A percentile compares a stretch with the other conserved stretches of the same genome.
phyloP scores from a whole-genome alignment of 352 stramenopile genomes.

The Blastocystis sp. region DNA sequence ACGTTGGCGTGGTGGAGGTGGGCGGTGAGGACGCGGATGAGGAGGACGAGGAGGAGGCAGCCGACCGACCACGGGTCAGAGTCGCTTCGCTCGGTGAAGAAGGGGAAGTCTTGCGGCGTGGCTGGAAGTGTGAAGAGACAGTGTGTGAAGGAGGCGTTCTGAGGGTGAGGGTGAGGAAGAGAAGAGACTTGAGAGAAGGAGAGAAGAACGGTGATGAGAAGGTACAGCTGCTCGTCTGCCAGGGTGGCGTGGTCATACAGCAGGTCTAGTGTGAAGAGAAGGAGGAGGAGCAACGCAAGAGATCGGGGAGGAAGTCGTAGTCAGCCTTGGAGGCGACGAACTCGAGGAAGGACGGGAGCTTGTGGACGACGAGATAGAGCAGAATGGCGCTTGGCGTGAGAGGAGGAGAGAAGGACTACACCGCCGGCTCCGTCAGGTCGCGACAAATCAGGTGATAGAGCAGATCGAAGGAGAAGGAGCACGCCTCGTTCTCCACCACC shows the following conservation, averaged over 20 bases:
- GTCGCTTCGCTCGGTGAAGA: constrained; percentile 38
- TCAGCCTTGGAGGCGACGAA: constrained; percentile 33
- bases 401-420: not conserved
- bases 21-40: constrained; percentile 15
- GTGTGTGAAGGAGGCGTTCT: constrained; percentile 33
- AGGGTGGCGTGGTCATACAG: not conserved
- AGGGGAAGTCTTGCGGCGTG: not conserved
- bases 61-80: constrained; percentile 13
- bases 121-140: constrained; percentile 30
- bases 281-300: not conserved
- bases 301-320: constrained; percentile 19
- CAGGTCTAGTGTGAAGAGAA: not conserved
- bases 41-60: constrained; percentile 10
- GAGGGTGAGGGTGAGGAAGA: not conserved
- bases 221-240: constrained; percentile 26
- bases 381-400: constrained; percentile 10
- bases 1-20: constrained; percentile 35
- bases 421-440: constrained; percentile 13
- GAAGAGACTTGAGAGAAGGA: constrained; percentile 8
- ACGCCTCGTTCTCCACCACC: not conserved
- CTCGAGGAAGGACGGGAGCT: constrained; percentile 30
- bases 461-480: constrained; percentile 22
- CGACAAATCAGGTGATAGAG: constrained; percentile 33
- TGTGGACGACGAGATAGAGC: constrained; percentile 41
- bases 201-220: constrained; percentile 28